Evolutionary conservation across 257 asterid species (phyloP).

Genomic region (Gardenia jasminoides): DNA sequence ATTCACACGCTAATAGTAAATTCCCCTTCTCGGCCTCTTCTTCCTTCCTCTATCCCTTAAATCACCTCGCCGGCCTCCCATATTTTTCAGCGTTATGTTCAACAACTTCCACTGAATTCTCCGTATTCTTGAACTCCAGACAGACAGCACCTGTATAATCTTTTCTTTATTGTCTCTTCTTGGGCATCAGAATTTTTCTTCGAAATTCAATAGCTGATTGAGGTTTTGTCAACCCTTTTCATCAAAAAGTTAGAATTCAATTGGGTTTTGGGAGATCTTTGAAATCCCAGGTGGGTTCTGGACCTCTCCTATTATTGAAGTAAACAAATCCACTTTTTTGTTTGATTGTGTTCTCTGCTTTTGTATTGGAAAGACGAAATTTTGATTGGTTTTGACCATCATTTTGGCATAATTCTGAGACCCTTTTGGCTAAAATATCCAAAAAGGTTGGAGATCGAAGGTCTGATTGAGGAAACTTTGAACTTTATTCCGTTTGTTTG

Average conservation of each 20-base stretch:
- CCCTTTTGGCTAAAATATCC: not conserved
- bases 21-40: conserved; percentile 22
- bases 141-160: not conserved
- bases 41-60: conserved; percentile 10
- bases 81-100: not conserved
- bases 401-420: conserved; percentile 13
- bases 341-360: conserved; percentile 14
- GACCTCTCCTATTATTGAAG: not conserved
- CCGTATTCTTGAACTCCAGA: conserved; percentile 1
- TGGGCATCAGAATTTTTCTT: not conserved
- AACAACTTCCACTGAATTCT: not conserved
- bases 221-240: conserved; percentile 18
- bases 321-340: not conserved
- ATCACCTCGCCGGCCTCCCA: conserved; percentile 10
- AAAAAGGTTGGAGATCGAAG: conserved; percentile 6
- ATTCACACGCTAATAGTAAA: conserved; percentile 27
- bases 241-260: conserved; percentile 2
- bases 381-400: conserved; percentile 32
- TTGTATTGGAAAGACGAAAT: conserved; percentile 21
- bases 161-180: not conserved
- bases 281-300: conserved; percentile 19
- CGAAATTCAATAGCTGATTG: not conserved
- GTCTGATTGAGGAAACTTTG: conserved; percentile 7
- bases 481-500: conserved; percentile 7
- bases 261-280: conserved; percentile 26